These are phyloP conservation scores for Lippia alba DNA, from an alignment of 305 asterid species.

Conservation along the genomic window DNA sequence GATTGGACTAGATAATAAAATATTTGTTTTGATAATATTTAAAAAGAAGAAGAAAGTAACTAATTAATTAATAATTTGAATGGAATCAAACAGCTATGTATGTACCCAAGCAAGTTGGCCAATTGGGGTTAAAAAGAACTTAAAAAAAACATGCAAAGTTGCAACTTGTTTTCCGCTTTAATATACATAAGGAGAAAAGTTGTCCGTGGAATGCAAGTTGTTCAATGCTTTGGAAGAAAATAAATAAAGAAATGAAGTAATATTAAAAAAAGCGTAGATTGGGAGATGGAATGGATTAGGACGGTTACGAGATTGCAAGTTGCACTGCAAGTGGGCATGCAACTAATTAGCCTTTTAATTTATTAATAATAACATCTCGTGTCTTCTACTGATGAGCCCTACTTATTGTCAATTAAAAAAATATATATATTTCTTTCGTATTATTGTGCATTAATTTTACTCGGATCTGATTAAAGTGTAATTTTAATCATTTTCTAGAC, in stretches of 20 bases:
- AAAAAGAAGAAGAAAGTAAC: background rate
- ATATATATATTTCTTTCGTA: no score
- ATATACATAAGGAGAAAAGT: background rate
- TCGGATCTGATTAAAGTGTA: no score
- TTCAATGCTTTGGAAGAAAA: background rate
- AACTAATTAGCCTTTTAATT: constrained; percentile 11
- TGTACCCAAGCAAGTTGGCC: constrained; percentile 41
- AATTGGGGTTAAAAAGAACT: constrained; percentile 1
- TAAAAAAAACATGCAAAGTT: constrained; percentile 42
- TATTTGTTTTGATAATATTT: no score
- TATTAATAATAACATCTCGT: constrained; percentile 14
- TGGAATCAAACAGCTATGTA: constrained; percentile 42
- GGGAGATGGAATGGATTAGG: constrained; percentile 16
- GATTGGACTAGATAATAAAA: no score
- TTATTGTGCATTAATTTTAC: no score
- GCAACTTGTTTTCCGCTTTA: constrained; percentile 33
- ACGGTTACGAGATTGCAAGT: constrained; percentile 41
- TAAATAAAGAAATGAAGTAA: no score
- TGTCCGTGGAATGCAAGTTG: constrained; percentile 33
- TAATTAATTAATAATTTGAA: constrained; percentile 24
- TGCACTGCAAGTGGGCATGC: constrained; percentile 54
- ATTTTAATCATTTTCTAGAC: no score
- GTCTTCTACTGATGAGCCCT: constrained; percentile 19
- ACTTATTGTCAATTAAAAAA: background rate
- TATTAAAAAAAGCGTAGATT: constrained; percentile 10